These are phyloP conservation scores for Xylariales sp. DNA, from an alignment of 2,329 filamentous ascomycete genomes.

Conservation along the genomic window DNA sequence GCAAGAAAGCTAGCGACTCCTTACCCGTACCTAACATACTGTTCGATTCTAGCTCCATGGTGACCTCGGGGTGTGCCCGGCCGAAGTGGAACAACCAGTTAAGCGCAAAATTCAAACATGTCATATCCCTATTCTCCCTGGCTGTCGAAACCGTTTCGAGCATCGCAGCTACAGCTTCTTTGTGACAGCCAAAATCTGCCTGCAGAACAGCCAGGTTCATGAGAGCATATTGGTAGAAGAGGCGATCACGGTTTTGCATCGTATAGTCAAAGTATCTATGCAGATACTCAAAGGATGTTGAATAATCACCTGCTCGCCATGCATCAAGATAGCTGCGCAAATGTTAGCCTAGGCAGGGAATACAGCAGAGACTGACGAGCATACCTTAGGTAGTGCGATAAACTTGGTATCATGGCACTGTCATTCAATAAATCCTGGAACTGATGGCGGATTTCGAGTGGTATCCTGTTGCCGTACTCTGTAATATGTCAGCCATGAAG, in stretches of 20 bases:
- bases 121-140: slow-evolving; percentile 86
- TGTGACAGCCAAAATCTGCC: slow-evolving; percentile 88
- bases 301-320: slow-evolving; percentile 87
- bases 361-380: slow-evolving; percentile 6
- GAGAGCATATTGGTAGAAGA: slow-evolving; percentile 91
- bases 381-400: slow-evolving; percentile 72
- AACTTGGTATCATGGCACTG: slow-evolving; percentile 63
- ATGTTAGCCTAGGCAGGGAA: neutral
- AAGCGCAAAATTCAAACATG: slow-evolving; percentile 88
- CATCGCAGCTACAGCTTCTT: slow-evolving; percentile 89
- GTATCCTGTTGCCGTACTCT: slow-evolving; percentile 76
- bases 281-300: slow-evolving; percentile 82
- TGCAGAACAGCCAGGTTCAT: slow-evolving; percentile 92
- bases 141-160: slow-evolving; percentile 94
- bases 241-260: slow-evolving; percentile 76
- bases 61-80: slow-evolving; percentile 75
- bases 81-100: slow-evolving; percentile 96
- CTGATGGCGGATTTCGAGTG: slow-evolving; percentile 66
- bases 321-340: slow-evolving; percentile 73
- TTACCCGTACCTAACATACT: slow-evolving; percentile 74
- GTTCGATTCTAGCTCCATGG: slow-evolving; percentile 64
- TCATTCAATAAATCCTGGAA: slow-evolving; percentile 66
- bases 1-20: slow-evolving; percentile 78
- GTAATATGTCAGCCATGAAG: slow-evolving; percentile 10
- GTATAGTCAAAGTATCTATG: slow-evolving; percentile 98